Base-by-base conservation (phyloP, 2,329 filamentous ascomycete species). In the Uncinocarpus reesii region DNA sequence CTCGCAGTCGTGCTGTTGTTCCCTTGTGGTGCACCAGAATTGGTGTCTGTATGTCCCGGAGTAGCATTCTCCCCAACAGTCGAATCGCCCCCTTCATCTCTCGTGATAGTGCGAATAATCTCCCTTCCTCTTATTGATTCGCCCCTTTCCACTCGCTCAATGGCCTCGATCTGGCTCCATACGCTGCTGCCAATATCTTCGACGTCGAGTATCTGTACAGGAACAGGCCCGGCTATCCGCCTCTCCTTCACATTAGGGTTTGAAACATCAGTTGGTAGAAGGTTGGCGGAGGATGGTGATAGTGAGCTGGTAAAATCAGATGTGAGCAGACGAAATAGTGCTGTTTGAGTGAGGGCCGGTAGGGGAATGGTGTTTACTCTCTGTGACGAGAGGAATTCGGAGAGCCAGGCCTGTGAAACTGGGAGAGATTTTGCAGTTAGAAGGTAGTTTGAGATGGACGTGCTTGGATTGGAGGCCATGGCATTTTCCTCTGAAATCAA, bases 81-180 rank as follows among this genome's bases (percentile, higher is more conserved):
- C 47, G 40, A 46, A 49, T 24, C 56, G 37, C 18, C 61, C 64
- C 6, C 71, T 4, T 72, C 73, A 1, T 73, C 74, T 8, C 72
- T 72, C 2, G 73, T 72, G 0, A 80, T 75, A 0, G 92, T 77
- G 2, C 90, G 77, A 15, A 96, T 79, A 24, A 98, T 79, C 62
- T 95, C 84, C 7, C 88, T 71, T 0, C 92, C 92, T 34, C 70
- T 69, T n/a, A 71, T 63, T 2, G 72, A 67, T 50, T 74, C 70
- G 4, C 72, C 66, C 10, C 69, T 66, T 56, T 78, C 74, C 2
- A 76, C 62, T 7, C 73, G 70, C 43, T 72, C 72, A 35, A 76
- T 78, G 28, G 81, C 80, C 63, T 95, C 87, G 26, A 95, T 77
- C 64, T 95, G 87, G 54, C 86, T 83, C 86, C 89, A 94, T 44